phyloP scores from a whole-genome alignment of 176 grass and related monocot genomes.

The Dactylis glomerata region DNA sequence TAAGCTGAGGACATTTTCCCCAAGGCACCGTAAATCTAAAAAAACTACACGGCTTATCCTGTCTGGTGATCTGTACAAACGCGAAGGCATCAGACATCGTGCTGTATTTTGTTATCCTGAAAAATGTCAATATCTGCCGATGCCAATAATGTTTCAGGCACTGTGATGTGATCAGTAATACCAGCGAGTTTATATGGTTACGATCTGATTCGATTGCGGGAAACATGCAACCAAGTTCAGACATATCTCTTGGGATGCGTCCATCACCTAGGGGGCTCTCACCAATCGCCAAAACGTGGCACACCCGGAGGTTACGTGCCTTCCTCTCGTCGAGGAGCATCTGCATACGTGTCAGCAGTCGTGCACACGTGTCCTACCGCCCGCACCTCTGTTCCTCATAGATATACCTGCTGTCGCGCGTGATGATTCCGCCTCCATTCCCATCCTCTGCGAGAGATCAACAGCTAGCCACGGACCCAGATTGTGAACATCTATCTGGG shows the following conservation, averaged over 20 bases:
- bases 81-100: not conserved
- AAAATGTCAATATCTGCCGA: not conserved
- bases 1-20: not conserved
- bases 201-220: not conserved
- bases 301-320: conserved; percentile 2
- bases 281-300: conserved; percentile 20
- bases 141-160: not conserved
- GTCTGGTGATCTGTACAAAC: not conserved
- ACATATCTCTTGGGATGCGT: not conserved
- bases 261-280: not conserved
- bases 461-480: not conserved
- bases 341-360: not conserved
- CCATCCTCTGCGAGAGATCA: not conserved
- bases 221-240: not conserved
- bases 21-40: not conserved
- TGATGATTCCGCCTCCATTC: not conserved
- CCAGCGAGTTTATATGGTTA: not conserved
- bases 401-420: not conserved
- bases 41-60: no score
- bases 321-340: not conserved
- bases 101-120: not conserved
- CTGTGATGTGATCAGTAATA: not conserved
- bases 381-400: not conserved
- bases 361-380: conserved; percentile 8
- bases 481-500: not conserved